Conservation (phyloP, 2,329 filamentous ascomycete genomes). For the Epichloe coenophiala region DNA sequence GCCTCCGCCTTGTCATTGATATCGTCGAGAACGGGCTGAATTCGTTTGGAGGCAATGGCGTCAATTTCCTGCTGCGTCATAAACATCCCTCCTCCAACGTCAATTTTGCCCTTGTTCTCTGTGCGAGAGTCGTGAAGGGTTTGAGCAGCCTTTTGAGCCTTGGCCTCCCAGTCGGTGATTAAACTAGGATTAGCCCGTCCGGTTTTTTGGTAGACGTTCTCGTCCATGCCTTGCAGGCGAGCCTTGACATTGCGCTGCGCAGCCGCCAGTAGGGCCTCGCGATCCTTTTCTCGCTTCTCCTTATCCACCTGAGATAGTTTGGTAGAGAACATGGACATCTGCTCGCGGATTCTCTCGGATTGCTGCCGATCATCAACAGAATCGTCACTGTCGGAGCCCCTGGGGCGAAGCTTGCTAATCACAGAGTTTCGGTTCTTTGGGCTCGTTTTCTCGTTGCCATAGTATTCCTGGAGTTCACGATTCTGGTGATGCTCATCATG, state of each 20-base stretch:
- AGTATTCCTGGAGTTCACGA: constrained; percentile 61
- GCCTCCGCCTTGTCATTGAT: constrained; percentile 67
- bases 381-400: constrained; percentile 52
- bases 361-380: constrained; percentile 51
- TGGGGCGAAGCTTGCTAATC: constrained; percentile 43
- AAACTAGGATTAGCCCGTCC: constrained; percentile 58
- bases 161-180: constrained; percentile 65
- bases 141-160: constrained; percentile 57
- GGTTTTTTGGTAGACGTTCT: constrained; percentile 63
- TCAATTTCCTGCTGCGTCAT: constrained; percentile 70
- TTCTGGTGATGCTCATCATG: constrained; percentile 54
- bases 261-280: constrained; percentile 59
- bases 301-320: constrained; percentile 55
- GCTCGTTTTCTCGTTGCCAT: constrained; percentile 37
- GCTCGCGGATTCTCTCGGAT: constrained; percentile 58
- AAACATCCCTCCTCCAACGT: constrained; percentile 71
- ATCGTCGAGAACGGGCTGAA: constrained; percentile 75
- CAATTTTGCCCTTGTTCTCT: constrained; percentile 38
- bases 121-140: constrained; percentile 48
- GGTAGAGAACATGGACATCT: constrained; percentile 67
- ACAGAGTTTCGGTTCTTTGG: constrained; percentile 32
- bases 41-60: constrained; percentile 58
- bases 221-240: constrained; percentile 66
- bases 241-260: constrained; percentile 80
- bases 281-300: constrained; percentile 62